phyloP scores from a whole-genome alignment of 805 yeast species.

The Barnettozyma botsteinii region DNA sequence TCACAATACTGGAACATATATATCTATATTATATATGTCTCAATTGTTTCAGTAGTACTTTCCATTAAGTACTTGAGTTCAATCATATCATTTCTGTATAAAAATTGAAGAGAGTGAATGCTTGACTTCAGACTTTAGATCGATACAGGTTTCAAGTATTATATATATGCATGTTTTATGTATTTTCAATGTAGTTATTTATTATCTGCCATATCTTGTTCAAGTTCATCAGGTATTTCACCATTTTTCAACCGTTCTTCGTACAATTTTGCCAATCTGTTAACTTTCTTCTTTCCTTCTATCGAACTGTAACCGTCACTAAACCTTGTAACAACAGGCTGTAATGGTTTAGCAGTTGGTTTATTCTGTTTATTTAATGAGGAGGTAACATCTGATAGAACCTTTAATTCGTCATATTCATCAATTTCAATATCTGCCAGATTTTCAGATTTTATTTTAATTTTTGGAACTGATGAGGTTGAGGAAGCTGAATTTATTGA shows the following conservation, averaged over 20 bases:
- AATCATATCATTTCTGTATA: too few relatives aligned
- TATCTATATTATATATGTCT: too few relatives aligned
- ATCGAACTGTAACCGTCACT: constrained; percentile 29
- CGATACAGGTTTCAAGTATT: too few relatives aligned
- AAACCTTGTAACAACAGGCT: constrained; percentile 17
- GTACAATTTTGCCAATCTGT: constrained; percentile 54
- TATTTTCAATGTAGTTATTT: not conserved
- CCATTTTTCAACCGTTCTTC: constrained; percentile 45
- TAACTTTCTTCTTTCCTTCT: constrained; percentile 45
- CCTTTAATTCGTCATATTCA: constrained; percentile 11
- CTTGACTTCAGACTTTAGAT: too few relatives aligned
- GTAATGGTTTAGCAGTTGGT: constrained; percentile 8
- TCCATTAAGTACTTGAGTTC: too few relatives aligned
- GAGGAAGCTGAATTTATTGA: constrained; percentile 1
- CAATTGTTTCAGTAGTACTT: too few relatives aligned
- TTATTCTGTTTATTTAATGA: constrained; percentile 17
- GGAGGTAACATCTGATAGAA: constrained; percentile 21
- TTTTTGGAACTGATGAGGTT: constrained; percentile 1
- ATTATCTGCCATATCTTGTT: not conserved
- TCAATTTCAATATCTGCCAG: constrained; percentile 2
- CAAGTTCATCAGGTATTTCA: not conserved
- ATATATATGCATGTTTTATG: not conserved
- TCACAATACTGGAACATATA: too few relatives aligned
- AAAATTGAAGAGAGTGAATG: too few relatives aligned
- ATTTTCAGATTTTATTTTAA: not conserved